These are phyloP conservation scores for Jasminum sambac DNA, from an alignment of 257 asterid species.

Conservation along the genomic window DNA sequence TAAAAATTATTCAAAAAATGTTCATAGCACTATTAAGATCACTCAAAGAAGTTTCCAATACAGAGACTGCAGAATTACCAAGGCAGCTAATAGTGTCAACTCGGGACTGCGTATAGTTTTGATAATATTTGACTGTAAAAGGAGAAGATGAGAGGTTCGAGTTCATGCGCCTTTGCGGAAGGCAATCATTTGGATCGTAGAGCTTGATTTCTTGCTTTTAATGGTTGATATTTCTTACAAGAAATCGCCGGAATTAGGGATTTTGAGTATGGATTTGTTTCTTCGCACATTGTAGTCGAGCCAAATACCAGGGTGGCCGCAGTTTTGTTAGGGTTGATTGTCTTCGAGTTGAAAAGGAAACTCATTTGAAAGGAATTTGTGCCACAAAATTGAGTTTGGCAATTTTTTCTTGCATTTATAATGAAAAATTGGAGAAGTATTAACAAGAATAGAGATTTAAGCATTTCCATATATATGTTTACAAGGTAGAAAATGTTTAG, in stretches of 20 bases:
- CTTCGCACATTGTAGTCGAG: slow-evolving; percentile 29
- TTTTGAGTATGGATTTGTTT: slow-evolving; percentile 20
- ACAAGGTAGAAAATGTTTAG: neutral
- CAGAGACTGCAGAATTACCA: neutral
- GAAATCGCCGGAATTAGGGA: slow-evolving; percentile 34
- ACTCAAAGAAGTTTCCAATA: neutral
- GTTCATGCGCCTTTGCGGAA: slow-evolving; percentile 30
- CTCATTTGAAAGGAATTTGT: slow-evolving; percentile 15
- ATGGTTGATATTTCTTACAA: slow-evolving; percentile 27
- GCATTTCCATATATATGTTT: slow-evolving; percentile 55
- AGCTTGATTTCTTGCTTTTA: slow-evolving; percentile 14
- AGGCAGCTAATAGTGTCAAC: neutral
- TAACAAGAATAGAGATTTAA: slow-evolving; percentile 21
- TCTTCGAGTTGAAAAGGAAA: slow-evolving; percentile 33
- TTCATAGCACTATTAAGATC: neutral
- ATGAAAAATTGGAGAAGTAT: slow-evolving; percentile 26
- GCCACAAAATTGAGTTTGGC: slow-evolving; percentile 28
- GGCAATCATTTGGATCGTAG: slow-evolving; percentile 33
- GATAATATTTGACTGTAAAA: slow-evolving; percentile 20
- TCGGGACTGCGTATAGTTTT: slow-evolving; percentile 5
- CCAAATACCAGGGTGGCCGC: slow-evolving; percentile 59
- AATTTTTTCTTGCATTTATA: slow-evolving; percentile 36
- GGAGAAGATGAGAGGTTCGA: slow-evolving; percentile 25
- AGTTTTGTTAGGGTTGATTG: slow-evolving; percentile 28
- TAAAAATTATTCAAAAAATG: slow-evolving; percentile 25